Evolutionary conservation across 257 asterid species (phyloP).

Genomic region (Solanum okadae): DNA sequence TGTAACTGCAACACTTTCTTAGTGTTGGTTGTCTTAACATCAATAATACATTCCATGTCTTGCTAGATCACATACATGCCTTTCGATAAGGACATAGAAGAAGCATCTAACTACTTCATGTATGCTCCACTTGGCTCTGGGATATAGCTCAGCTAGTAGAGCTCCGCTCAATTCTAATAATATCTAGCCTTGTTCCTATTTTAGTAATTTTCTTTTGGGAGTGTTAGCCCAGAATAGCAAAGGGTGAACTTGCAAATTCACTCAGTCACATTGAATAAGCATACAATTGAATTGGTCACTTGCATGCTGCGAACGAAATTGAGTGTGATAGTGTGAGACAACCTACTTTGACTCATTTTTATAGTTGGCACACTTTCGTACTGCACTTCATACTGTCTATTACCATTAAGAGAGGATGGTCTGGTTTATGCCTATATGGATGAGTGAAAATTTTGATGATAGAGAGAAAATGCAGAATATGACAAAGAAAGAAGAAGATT

Average conservation of each 20-base stretch:
- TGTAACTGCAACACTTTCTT: background rate
- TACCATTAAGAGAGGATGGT: background rate
- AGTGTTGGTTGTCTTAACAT: background rate
- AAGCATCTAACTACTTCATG: background rate
- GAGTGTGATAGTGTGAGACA: background rate
- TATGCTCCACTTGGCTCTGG: background rate
- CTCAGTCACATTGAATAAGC: background rate
- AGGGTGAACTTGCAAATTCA: background rate
- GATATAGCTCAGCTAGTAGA: background rate
- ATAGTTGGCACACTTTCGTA: background rate
- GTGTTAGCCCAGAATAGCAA: background rate
- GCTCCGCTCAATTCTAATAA: background rate
- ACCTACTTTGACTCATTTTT: background rate
- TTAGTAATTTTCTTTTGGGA: background rate
- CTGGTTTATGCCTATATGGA: background rate
- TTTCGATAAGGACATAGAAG: background rate
- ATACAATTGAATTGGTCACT: background rate
- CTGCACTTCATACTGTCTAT: background rate
- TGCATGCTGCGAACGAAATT: background rate
- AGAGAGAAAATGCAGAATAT: background rate
- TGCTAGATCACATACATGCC: background rate
- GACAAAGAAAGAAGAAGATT: background rate
- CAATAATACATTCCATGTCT: background rate
- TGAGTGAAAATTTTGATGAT: background rate
- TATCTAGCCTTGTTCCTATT: background rate